These are phyloP conservation scores for Alternaria sp. DNA, from an alignment of 2,329 filamentous ascomycete genomes.

Conservation along the genomic window DNA sequence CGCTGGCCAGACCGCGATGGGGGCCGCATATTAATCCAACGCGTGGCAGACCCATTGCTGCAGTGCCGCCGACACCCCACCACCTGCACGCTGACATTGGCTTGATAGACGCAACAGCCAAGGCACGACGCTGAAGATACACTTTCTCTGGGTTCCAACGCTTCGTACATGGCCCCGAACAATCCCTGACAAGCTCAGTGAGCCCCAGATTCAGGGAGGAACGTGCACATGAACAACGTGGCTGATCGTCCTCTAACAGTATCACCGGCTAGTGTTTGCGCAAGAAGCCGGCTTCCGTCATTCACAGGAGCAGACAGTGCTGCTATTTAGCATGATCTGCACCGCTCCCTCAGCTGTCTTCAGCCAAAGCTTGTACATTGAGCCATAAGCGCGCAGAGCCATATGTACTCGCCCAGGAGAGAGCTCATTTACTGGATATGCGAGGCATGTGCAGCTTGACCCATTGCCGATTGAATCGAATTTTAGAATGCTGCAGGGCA, in stretches of 20 bases:
- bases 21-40: slow-evolving; percentile 18
- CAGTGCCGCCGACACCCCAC: slow-evolving; percentile 14
- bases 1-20: slow-evolving; percentile 28
- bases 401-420: slow-evolving; percentile 4
- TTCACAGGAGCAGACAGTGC: background rate
- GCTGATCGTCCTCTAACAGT: slow-evolving; percentile 11
- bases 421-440: slow-evolving; percentile 1
- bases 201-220: slow-evolving; percentile 4
- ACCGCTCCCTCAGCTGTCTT: background rate
- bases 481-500: slow-evolving; percentile 14
- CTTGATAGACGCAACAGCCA: slow-evolving; percentile 2
- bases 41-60: slow-evolving; percentile 27
- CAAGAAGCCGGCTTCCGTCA: background rate
- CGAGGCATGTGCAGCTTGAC: slow-evolving; percentile 6
- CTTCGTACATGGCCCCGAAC: background rate
- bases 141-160: slow-evolving; percentile 2
- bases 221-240: slow-evolving; percentile 18
- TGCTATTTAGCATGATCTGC: background rate
- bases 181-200: slow-evolving; percentile 8
- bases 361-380: background rate
- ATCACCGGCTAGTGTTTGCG: background rate
- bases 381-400: background rate
- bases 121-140: background rate
- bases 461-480: slow-evolving; percentile 9
- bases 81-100: slow-evolving; percentile 1